These are phyloP conservation scores for Daldinia caldariorum DNA, from an alignment of 495 filamentous ascomycete species.

Conservation along the genomic window DNA sequence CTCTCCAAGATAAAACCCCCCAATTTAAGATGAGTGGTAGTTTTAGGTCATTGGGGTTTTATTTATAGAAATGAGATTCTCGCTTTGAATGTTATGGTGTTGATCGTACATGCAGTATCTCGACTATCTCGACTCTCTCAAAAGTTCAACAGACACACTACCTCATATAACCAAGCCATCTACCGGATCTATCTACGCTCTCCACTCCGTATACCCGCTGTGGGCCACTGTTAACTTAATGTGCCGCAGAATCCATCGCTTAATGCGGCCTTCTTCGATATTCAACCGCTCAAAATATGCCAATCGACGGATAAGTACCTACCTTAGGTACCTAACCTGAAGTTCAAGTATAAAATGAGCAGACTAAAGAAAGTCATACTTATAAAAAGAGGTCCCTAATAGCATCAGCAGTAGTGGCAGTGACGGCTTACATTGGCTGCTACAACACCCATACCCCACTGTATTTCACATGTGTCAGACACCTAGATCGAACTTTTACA, in stretches of 20 bases:
- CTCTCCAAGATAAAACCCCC: background rate
- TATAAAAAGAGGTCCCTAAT: too few relatives aligned
- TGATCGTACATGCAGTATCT: too few relatives aligned
- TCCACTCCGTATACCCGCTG: background rate
- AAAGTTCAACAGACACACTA: too few relatives aligned
- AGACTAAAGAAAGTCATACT: too few relatives aligned
- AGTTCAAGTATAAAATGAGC: too few relatives aligned
- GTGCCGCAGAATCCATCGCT: background rate
- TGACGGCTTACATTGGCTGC: background rate
- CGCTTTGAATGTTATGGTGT: too few relatives aligned
- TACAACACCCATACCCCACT: background rate
- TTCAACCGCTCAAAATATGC: background rate
- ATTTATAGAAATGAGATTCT: too few relatives aligned
- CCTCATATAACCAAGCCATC: background rate
- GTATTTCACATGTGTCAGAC: background rate
- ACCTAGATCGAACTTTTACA: background rate
- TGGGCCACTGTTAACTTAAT: slow-evolving; percentile 4
- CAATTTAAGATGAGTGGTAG: background rate
- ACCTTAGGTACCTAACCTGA: too few relatives aligned
- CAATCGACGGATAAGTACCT: too few relatives aligned
- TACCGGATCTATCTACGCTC: background rate
- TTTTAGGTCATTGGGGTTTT: too few relatives aligned
- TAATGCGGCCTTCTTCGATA: background rate
- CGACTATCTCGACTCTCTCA: too few relatives aligned
- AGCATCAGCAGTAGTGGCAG: too few relatives aligned